Evolutionary conservation across 2,329 filamentous ascomycete species (phyloP).

Genomic region (Podosphaera leucotricha): DNA sequence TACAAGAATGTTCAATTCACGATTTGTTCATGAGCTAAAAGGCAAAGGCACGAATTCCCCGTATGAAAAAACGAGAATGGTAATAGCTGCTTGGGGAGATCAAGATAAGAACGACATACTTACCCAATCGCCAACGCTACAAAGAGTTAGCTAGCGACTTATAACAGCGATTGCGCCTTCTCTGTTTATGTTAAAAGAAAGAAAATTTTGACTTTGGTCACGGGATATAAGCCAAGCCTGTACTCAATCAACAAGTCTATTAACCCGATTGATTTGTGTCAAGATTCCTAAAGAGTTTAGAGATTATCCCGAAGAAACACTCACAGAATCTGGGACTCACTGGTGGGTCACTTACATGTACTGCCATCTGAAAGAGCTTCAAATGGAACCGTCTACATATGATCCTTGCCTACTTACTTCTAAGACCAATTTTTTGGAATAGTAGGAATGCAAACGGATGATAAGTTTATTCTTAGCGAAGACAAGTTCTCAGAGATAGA

Average conservation of each 20-base stretch:
- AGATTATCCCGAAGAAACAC: too few relatives aligned
- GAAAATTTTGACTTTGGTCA: too few relatives aligned
- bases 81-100: conserved; percentile 3
- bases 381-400: background rate
- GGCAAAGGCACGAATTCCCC: background rate
- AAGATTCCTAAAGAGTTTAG: too few relatives aligned
- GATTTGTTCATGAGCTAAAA: background rate
- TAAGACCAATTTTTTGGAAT: background rate
- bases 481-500: too few relatives aligned
- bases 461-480: too few relatives aligned
- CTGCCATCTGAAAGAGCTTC: background rate
- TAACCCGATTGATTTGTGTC: too few relatives aligned
- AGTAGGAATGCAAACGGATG: background rate
- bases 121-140: too few relatives aligned
- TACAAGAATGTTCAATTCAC: background rate
- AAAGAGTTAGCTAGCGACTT: too few relatives aligned
- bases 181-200: too few relatives aligned
- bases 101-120: background rate
- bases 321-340: background rate
- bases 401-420: background rate
- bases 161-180: too few relatives aligned
- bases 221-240: too few relatives aligned
- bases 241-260: too few relatives aligned
- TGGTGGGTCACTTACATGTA: conserved; percentile 1
- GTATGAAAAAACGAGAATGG: conserved; percentile 1